Conservation (phyloP, 2,329 filamentous ascomycete species). For the Diaporthe citri region DNA sequence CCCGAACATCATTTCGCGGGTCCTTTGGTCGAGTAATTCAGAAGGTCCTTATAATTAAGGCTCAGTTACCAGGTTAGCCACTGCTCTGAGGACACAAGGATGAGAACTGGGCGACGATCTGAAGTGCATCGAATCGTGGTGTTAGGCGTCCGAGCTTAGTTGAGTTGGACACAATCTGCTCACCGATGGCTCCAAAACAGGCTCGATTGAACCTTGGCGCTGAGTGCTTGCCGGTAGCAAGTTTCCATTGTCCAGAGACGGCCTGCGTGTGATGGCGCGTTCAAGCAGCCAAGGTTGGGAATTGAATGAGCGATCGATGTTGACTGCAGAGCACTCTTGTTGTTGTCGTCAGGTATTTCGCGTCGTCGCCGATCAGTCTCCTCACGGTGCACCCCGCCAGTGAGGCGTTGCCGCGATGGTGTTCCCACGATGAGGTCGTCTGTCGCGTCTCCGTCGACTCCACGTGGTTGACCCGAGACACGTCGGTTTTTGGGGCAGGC, state of each 20-base stretch:
- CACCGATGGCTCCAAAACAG: not conserved
- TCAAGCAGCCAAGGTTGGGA: not conserved
- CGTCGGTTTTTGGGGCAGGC: not conserved
- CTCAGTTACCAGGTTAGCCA: no score
- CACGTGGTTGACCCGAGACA: conserved; percentile 17
- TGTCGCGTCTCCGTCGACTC: conserved; percentile 9
- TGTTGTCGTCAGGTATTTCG: conserved; percentile 14
- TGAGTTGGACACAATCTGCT: not conserved
- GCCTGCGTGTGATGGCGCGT: not conserved
- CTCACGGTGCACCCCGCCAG: not conserved
- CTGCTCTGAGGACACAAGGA: not conserved
- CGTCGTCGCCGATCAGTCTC: conserved; percentile 1
- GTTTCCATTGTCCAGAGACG: not conserved
- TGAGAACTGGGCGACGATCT: not conserved
- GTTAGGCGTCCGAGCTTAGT: no score
- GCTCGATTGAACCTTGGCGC: no score
- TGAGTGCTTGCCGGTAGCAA: not conserved
- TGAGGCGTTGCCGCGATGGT: not conserved
- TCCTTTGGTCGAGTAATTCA: not conserved
- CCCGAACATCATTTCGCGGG: not conserved
- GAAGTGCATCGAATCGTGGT: not conserved
- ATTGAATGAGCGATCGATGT: not conserved
- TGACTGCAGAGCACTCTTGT: no score
- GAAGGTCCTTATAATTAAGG: not conserved
- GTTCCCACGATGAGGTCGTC: conserved; percentile 4